Base-by-base conservation (phyloP, 257 asterid species). In the Lantana camara region DNA sequence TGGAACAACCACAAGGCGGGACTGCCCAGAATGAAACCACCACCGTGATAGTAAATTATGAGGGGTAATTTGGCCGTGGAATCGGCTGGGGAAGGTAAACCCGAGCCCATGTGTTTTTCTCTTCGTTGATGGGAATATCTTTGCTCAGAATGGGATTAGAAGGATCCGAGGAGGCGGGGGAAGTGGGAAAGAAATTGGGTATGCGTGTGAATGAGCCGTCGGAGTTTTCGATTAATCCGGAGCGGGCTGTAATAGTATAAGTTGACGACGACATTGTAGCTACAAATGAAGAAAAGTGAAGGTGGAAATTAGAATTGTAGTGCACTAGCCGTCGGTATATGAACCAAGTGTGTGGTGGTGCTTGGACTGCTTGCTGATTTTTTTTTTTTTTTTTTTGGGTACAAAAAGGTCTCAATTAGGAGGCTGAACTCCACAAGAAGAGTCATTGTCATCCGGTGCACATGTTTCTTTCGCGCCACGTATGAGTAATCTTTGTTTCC, bases 41-140 rank as follows among this genome's bases (percentile, higher is more conserved):
- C 92, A 13, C 88, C 84, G 41, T 80, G 86, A 40, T 49, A 71
- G 71, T 76, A 82, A 16, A 80, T 60, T 0, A 87, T 6, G 38
- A 82, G 60, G 0, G 88, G 90, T 2, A 80, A 53, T 51, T 74
- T 76, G 22, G 22, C 0, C 0, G 48, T 47, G 4, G 14, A 38
- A 16, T 61, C 51, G 49, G 52, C 4, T 69, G 69, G 52, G 87
- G 84, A 0, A 79, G 22, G 22, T 63, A 56, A 1, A 86, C 1
- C 0, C 90, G 84, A 1, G 75, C 82, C 60, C 63, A 77, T 0
- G 74, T 80, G 6, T 44, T 58, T 6, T 48, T 79, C 0, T 57
- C 15, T 44, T 27, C 32, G 57, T 79, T 79, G 19, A 83, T 57
- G 17, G 73, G 22, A 16, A 73, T 1, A 47, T 86, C 90, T 44